Evolutionary conservation across 1,284 basidiomycete species (phyloP), one percentile per base, ranked within the genome.

Genomic region (Heterobasidion occidentale): DNA sequence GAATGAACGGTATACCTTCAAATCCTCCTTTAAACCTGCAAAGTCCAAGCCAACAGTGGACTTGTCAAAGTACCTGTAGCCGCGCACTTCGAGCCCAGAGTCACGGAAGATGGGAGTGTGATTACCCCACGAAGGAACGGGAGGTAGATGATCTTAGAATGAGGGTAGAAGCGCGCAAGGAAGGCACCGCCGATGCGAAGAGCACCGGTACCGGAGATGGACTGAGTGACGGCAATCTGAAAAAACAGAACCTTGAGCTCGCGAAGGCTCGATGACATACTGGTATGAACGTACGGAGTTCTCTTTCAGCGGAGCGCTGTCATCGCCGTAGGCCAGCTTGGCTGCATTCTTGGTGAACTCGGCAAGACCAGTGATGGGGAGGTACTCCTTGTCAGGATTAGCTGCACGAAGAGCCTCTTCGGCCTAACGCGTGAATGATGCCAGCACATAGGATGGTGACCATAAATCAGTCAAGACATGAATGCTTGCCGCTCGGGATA

Each of bases 171-270:
- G 52, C 90, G 86, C 19, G 86, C 86, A 56, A 99, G 75, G 81
- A 99, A 99, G 52, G 91, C 92, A 66, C 90, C 95, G 58, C 93
- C 96, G 73, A 99, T 94, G 62, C 97, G 86, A 60, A 99, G 89
- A 36, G 97, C 97, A 66, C 97, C 97, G 19, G 97, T 99, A 38
- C 97, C 97, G 34, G 96, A 98, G 72, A 99, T 97, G 58, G 95
- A 90, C 74, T 99, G 97, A 34, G 94, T 92, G 62, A 92, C 83
- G 46, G 97, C 88, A 65, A 97, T 79, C 93, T 95, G 64, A 36
- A 35, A n/a, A 60, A 17, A 51, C 17, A 12, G 49, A 46, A 27
- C 27, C 27, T 27, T 59, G 52, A 58, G 54, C 33, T 33, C 12
- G 51, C 42, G 54, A 60, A 55, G 46, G 4, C 46, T 12, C 47